phyloP scores from a whole-genome alignment of 208 protist genomes.

The Crithidia mellificae region DNA sequence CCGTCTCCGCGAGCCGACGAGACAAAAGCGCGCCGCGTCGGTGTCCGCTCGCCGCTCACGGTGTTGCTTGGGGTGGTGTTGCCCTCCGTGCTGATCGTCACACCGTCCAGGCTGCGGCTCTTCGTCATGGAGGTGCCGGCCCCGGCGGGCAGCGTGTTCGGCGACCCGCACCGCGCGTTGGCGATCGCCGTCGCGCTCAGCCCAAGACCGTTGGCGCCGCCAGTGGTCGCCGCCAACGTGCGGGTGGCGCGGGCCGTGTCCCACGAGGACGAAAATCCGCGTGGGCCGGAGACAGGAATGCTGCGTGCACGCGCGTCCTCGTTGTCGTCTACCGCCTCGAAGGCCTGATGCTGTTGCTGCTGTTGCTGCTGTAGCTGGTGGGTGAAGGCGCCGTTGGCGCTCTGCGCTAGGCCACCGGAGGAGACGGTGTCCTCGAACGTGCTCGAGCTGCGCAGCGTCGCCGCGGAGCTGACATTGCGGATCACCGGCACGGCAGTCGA shows the following conservation, averaged over 20 bases:
- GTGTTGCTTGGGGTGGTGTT: neutral
- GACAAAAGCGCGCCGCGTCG: conserved; percentile 17
- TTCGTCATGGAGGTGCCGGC: conserved; percentile 3
- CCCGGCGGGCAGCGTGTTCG: conserved; percentile 6
- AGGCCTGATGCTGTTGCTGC: conserved; percentile 5
- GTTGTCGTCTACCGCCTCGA: conserved; percentile 12
- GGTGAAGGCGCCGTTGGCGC: neutral
- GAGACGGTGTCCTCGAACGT: conserved; percentile 16
- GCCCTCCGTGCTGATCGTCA: conserved; percentile 1
- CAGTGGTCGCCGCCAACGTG: conserved; percentile 12
- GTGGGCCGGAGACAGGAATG: conserved; percentile 24
- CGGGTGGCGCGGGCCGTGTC: conserved; percentile 20
- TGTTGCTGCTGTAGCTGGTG: conserved; percentile 11
- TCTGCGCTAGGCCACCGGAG: conserved; percentile 10
- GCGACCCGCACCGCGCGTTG: conserved; percentile 6
- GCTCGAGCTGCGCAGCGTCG: conserved; percentile 14
- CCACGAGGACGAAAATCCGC: conserved; percentile 19
- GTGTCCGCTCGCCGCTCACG: conserved; percentile 15
- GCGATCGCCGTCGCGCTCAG: conserved; percentile 16
- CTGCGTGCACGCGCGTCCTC: conserved; percentile 21
- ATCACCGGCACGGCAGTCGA: conserved; percentile 8
- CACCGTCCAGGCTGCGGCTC: conserved; percentile 10
- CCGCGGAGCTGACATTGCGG: conserved; percentile 14
- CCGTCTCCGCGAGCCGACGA: conserved; percentile 15
- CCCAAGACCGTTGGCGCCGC: neutral